Percentiles rank a stretch among this genome's conserved stretches.
Conservation (phyloP, 495 filamentous ascomycete genomes). For the Podospora pseudoanserina region DNA sequence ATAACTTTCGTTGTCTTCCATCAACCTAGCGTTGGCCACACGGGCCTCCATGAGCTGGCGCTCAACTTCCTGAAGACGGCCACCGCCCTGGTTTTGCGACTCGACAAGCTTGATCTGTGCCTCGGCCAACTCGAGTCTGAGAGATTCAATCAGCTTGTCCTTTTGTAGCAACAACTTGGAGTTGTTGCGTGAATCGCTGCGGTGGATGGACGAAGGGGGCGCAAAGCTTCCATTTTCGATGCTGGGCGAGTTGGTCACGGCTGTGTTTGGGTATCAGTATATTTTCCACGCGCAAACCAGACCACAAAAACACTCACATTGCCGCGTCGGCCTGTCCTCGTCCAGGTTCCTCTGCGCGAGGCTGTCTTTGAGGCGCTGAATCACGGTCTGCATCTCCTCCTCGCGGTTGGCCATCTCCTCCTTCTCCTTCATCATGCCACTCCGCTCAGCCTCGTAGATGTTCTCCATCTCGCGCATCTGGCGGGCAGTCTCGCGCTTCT, state of each 20-base stretch:
- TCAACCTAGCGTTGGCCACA: conserved; percentile 88
- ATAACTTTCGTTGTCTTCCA: conserved; percentile 98
- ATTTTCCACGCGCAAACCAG: neutral
- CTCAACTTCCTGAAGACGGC: conserved; percentile 80
- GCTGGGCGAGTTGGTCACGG: conserved; percentile 53
- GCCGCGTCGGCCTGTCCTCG: conserved; percentile 61
- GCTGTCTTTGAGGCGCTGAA: conserved; percentile 85
- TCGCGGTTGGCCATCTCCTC: conserved; percentile 78
- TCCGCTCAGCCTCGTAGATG: conserved; percentile 85
- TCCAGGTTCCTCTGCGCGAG: conserved; percentile 70
- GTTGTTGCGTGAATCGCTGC: conserved; percentile 78
- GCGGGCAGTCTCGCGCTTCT: conserved; percentile 72
- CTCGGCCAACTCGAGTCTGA: conserved; percentile 88
- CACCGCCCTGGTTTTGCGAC: conserved; percentile 86
- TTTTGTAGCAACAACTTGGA: conserved; percentile 88
- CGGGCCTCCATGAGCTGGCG: conserved; percentile 81
- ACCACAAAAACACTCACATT: conserved; percentile 54
- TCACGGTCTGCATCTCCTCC: conserved; percentile 82
- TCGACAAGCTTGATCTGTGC: conserved; percentile 94
- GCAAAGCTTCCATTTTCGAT: conserved; percentile 74
- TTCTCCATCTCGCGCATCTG: conserved; percentile 84
- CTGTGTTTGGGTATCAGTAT: conserved; percentile 25
- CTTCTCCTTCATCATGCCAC: conserved; percentile 82
- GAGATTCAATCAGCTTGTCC: conserved; percentile 89
- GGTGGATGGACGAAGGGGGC: conserved; percentile 75